Base-by-base conservation (phyloP, 2,329 filamentous ascomycete genomes). In the Fusarium sororula region DNA sequence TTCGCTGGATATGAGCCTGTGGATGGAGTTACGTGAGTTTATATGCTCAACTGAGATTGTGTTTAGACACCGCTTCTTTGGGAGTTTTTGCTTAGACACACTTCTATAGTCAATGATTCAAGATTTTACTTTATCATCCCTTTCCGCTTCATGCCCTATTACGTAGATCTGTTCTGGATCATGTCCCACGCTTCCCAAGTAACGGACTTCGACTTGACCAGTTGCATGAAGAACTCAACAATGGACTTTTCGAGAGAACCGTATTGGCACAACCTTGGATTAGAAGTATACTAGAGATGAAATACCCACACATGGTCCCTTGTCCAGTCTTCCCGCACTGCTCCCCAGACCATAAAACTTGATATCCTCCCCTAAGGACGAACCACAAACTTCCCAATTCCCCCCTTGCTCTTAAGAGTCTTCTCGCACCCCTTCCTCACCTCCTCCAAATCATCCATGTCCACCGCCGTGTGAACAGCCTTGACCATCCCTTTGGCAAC, bases 401-500 rank as follows among this genome's bases (percentile, higher is more conserved):
- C 79, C 7, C 79, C 78, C 53, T 80, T 80, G 0, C 78, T 72
- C 8, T 41, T 68, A 0, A 37, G 17, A 32, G 86, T 83, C 73
- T 82, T 79, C 14, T 82, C 80, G 61, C 84, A 86, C 5, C 79
- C 85, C 59, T 72, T 74, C 70, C 82, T 80, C 13, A 89, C 81
- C 5, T 78, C 82, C 15, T 84, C 81, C 17, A 88, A 67, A 66
- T 89, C 83, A 11, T 80, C 78, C 35, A 89, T 70, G 14, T 83
- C 70, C 13, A 84, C 85, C 1, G 80, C 80, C 5, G 80, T 83
- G 15, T 83, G 81, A 17, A 89, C 82, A 1, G 83, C 75, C 73
- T 78, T 86, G 38, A 88, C 76, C 71, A 85, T 85, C 0, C 83
- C 84, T 17, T 75, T 76, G 1, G 84, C 85, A 48, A 87, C 74